Evolutionary conservation across 108 stramenopile species (phyloP).

Genomic region (Skeletonema marinoi): DNA sequence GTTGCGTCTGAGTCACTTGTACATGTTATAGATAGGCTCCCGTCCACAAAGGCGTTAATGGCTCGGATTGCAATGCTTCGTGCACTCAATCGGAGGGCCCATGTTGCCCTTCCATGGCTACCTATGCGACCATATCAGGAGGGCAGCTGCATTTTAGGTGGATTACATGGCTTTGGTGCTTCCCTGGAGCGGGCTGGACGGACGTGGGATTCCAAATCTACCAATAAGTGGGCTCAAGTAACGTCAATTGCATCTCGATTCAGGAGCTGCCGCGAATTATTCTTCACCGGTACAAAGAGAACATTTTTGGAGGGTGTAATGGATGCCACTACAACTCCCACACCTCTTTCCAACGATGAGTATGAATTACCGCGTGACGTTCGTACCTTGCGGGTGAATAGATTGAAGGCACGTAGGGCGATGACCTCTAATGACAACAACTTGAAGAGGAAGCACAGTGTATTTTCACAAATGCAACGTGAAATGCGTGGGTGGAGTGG

Average conservation of each 20-base stretch:
- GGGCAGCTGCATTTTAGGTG: constrained; percentile 77
- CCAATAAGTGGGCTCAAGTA: constrained; percentile 60
- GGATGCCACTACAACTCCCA: constrained; percentile 88
- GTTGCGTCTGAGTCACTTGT: constrained; percentile 42
- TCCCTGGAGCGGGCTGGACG: constrained; percentile 75
- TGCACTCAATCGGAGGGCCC: constrained; percentile 77
- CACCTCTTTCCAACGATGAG: constrained; percentile 95
- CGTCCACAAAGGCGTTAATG: constrained; percentile 63
- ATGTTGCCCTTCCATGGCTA: constrained; percentile 74
- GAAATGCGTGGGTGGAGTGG: constrained; percentile 91
- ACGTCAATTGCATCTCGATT: constrained; percentile 59
- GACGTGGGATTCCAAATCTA: constrained; percentile 40
- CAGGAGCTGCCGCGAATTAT: constrained; percentile 50
- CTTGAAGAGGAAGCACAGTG: constrained; percentile 77
- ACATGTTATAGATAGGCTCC: constrained; percentile 28
- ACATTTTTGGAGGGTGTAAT: constrained; percentile 75
- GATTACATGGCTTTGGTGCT: constrained; percentile 78
- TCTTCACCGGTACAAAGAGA: constrained; percentile 80
- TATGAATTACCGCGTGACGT: constrained; percentile 96
- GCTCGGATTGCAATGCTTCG: constrained; percentile 78
- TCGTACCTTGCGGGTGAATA: constrained; percentile 87
- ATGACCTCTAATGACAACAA: constrained; percentile 52
- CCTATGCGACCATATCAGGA: constrained; percentile 82
- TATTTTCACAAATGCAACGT: constrained; percentile 92
- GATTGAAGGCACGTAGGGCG: constrained; percentile 77